Base-by-base conservation (phyloP, 331 rosid species). In the Rhamnella rubrinervis region DNA sequence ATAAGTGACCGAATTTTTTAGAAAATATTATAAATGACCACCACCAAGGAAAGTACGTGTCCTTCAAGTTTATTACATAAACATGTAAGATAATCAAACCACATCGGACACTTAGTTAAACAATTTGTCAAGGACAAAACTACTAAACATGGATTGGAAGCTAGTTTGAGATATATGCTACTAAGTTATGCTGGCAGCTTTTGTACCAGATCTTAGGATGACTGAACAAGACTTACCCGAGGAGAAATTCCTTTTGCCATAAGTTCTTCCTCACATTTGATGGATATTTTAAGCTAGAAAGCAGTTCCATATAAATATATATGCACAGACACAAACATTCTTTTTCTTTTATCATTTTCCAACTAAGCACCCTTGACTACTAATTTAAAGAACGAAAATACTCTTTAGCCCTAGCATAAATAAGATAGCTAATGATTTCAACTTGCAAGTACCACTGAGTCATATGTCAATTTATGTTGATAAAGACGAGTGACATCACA, bases 1-100 rank as follows among this genome's bases (percentile, higher is more conserved):
- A 66, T 49, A n/a, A 67, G 51, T 20, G 68, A 72, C 51, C 60
- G 64, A 20, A 37, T 59, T 59, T 25, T 61, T 52, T 55, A 63
- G 52, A 59, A 25, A 35, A 59, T 74, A 31, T 31, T 23, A 31
- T 53, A 23, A 59, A 63, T 35, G 18, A 11, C 18, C 16, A 18
- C 39, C 35, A 31, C 6, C 35, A 31, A 31, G 31, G 23, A 66
- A 66, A 59, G 56, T 35, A 40, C 25, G 13, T 20, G 35, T 37
- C 55, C 2, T 10, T 11, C 57, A 19, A 73, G 17, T 23, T 39
- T 23, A 25, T 7, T 17, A 25, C 18, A 51, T 50, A 23, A 66
- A 12, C 26, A 51, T 35, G 63, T 7, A 62, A 55, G 12, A 20
- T 38, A 37, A n/a, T 53, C 37, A 4, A 52, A 52, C 19, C 6